Percentiles rank a stretch among this genome's conserved stretches.
Conservation (phyloP, 768 basidiomycete species). For the Favolaschia claudopus region DNA sequence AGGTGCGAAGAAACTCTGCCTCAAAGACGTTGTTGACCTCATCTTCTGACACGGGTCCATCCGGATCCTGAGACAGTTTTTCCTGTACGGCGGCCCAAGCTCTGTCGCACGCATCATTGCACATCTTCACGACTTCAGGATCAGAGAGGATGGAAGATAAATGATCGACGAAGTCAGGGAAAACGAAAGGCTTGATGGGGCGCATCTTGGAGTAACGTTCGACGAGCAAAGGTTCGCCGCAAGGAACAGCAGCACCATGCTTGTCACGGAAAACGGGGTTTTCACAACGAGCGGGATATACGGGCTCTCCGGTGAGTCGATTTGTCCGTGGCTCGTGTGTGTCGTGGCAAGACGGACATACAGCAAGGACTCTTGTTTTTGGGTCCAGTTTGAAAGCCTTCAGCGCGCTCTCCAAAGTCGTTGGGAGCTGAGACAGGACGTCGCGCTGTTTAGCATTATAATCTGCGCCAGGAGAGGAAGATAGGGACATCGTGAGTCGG, state of each 20-base stretch:
- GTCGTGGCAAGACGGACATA: not conserved
- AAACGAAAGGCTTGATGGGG: constrained; percentile 21
- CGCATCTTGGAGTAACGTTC: not conserved
- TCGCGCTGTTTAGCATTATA: not conserved
- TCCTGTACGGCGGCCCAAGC: constrained; percentile 11
- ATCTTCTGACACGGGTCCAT: not conserved
- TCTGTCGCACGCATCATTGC: constrained; percentile 20
- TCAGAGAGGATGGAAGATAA: constrained; percentile 22
- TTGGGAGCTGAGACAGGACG: constrained; percentile 1
- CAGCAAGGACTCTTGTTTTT: constrained; percentile 1
- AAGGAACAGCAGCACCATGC: not conserved
- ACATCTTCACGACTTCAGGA: constrained; percentile 14
- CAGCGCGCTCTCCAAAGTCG: not conserved
- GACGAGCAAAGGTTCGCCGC: not conserved
- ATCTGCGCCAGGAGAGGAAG: not conserved
- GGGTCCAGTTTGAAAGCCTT: constrained; percentile 3
- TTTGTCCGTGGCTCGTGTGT: constrained; percentile 1
- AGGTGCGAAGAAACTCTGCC: constrained; percentile 32
- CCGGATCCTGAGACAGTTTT: not conserved
- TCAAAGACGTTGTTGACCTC: constrained; percentile 28
- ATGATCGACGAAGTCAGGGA: constrained; percentile 28
- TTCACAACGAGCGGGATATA: not conserved
- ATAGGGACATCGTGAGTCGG: not conserved
- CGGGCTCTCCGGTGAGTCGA: not conserved
- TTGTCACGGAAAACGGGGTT: not conserved